These are phyloP conservation scores for Tetrapisispora namnaoensis DNA, from an alignment of 805 yeast species.

Conservation along the genomic window DNA sequence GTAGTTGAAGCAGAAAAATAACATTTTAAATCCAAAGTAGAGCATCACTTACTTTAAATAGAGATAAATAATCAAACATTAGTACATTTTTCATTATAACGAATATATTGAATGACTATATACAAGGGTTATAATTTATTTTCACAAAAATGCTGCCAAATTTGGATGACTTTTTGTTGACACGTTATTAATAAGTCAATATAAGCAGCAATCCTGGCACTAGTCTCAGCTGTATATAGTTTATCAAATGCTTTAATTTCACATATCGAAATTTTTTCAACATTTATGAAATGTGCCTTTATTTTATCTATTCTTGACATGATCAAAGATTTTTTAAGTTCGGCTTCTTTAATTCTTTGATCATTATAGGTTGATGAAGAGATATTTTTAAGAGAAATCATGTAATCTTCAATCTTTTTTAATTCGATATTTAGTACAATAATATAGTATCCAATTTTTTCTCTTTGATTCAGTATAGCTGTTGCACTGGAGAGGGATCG, in stretches of 20 bases:
- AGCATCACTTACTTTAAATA: not conserved
- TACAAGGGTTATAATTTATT: conserved; percentile 21
- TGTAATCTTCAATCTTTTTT: not conserved
- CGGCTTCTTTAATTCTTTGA: conserved; percentile 51
- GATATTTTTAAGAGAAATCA: conserved; percentile 21
- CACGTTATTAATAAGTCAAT: conserved; percentile 84
- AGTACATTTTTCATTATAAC: not conserved
- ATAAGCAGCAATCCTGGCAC: conserved; percentile 79
- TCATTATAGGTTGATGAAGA: conserved; percentile 39
- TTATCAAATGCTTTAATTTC: conserved; percentile 63
- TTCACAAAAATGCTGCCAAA: conserved; percentile 81
- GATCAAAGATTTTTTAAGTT: conserved; percentile 48
- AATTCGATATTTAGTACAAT: conserved; percentile 38
- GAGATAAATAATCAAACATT: not conserved
- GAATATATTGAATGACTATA: not conserved
- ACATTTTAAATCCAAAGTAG: not conserved
- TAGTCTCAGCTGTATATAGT: conserved; percentile 72
- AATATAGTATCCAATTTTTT: conserved; percentile 40
- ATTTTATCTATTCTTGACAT: conserved; percentile 45
- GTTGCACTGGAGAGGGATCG: conserved; percentile 68
- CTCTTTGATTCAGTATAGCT: conserved; percentile 62
- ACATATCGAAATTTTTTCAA: conserved; percentile 53
- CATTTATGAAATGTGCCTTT: conserved; percentile 50
- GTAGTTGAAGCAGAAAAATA: not conserved
- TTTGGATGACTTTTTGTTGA: conserved; percentile 81